Percentiles rank a stretch among this genome's conserved stretches.
phyloP scores from a whole-genome alignment of 2,329 filamentous ascomycete genomes.

The Colletotrichum salicis region DNA sequence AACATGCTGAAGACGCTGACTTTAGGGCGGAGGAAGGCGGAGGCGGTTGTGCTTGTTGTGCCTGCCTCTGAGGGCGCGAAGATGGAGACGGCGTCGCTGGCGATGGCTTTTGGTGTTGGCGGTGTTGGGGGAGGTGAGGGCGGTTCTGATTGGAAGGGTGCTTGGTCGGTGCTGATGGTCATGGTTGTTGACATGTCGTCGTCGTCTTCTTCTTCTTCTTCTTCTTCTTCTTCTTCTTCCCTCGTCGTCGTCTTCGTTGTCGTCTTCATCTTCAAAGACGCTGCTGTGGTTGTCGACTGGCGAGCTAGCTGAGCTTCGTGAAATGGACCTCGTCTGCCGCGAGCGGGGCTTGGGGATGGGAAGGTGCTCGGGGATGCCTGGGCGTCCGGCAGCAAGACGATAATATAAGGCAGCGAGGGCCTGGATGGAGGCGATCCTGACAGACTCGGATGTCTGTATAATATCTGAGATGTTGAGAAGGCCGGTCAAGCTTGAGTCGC shows the following conservation, averaged over 20 bases:
- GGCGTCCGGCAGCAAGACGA: slow-evolving; percentile 45
- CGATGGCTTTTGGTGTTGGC: slow-evolving; percentile 32
- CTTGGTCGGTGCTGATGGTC: slow-evolving; percentile 40
- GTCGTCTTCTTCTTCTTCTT: slow-evolving; percentile 35
- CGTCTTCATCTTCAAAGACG: slow-evolving; percentile 5
- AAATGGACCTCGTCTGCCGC: slow-evolving; percentile 28
- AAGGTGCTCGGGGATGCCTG: slow-evolving; percentile 42
- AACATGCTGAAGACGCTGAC: slow-evolving; percentile 54
- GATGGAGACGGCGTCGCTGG: slow-evolving; percentile 40
- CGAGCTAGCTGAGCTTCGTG: not conserved
- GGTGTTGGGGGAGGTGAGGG: slow-evolving; percentile 46
- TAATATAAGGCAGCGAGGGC: slow-evolving; percentile 50
- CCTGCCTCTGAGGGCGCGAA: slow-evolving; percentile 30
- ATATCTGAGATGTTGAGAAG: slow-evolving; percentile 47
- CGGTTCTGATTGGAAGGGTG: slow-evolving; percentile 41
- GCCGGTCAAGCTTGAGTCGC: slow-evolving; percentile 31
- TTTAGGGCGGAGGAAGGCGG: slow-evolving; percentile 40
- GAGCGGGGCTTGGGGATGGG: slow-evolving; percentile 38
- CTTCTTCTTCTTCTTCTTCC: slow-evolving; percentile 34
- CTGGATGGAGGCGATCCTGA: slow-evolving; percentile 44
- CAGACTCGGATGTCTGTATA: slow-evolving; percentile 47
- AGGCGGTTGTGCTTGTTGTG: not conserved
- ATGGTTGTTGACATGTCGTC: slow-evolving; percentile 40
- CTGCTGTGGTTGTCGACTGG: not conserved
- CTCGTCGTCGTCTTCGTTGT: slow-evolving; percentile 26